Evolutionary conservation across 768 basidiomycete species (phyloP).

Genomic region (Gymnopilus junonius): DNA sequence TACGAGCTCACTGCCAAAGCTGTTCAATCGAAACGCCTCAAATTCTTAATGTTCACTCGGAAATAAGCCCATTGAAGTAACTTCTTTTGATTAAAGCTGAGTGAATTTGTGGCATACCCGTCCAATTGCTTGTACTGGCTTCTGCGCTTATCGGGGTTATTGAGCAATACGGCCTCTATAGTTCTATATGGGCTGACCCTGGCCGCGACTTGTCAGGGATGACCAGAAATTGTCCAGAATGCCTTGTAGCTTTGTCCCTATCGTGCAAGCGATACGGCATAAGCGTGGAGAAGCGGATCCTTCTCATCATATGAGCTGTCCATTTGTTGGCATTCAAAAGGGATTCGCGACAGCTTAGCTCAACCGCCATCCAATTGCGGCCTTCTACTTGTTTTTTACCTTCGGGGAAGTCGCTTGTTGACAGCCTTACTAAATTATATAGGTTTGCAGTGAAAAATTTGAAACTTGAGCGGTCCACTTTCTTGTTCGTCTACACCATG

Average conservation of each 20-base stretch:
- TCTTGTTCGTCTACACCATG: conserved; percentile 6
- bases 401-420: background rate
- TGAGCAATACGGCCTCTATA: background rate
- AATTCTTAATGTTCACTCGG: background rate
- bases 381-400: conserved; percentile 1
- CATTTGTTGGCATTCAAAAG: background rate
- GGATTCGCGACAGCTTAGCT: background rate
- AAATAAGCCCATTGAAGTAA: background rate
- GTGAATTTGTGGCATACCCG: background rate
- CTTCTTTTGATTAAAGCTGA: background rate
- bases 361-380: conserved; percentile 1
- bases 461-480: background rate
- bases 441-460: background rate
- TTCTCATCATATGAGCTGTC: conserved; percentile 1
- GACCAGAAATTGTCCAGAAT: background rate
- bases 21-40: background rate
- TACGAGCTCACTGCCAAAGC: background rate
- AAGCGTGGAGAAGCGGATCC: background rate
- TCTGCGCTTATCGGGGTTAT: background rate
- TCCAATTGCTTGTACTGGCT: background rate
- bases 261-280: background rate
- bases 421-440: conserved; percentile 3
- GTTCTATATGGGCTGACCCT: background rate
- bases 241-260: background rate
- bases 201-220: background rate